These are phyloP conservation scores for Spinellus fusiger DNA, from an alignment of 192 early-diverging fungal species.

Conservation along the genomic window DNA sequence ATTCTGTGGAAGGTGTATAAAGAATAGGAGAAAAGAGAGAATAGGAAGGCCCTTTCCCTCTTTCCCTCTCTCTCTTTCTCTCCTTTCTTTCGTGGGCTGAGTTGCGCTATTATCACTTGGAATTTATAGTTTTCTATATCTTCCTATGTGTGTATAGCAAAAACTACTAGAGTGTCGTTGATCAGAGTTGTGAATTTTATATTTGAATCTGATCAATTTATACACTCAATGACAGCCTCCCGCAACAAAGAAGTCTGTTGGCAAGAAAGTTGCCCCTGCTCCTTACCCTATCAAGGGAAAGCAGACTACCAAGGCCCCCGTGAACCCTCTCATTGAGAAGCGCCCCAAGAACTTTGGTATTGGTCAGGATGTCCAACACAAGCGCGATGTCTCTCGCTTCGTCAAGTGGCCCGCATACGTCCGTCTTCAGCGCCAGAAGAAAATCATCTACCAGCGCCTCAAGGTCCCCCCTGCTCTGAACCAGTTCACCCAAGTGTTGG, in stretches of 20 bases:
- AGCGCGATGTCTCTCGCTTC: constrained; percentile 91
- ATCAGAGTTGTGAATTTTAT: constrained; percentile 1
- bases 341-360: constrained; percentile 91
- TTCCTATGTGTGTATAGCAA: not conserved
- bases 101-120: not conserved
- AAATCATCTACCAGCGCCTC: constrained; percentile 95
- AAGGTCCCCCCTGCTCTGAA: constrained; percentile 99
- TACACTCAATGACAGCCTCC: constrained; percentile 26
- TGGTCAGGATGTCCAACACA: constrained; percentile 95
- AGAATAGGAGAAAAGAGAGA: not conserved
- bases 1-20: not conserved
- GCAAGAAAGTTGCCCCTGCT: constrained; percentile 91
- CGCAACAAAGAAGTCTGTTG: constrained; percentile 53
- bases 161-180: not conserved
- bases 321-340: constrained; percentile 93
- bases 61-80: not conserved
- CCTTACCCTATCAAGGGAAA: constrained; percentile 72
- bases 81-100: no score
- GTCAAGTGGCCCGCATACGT: constrained; percentile 99
- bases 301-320: constrained; percentile 60
- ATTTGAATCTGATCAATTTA: not conserved
- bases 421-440: constrained; percentile 97
- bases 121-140: not conserved
- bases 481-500: constrained; percentile 97
- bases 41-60: not conserved